Conservation (phyloP, 2,329 filamentous ascomycete species). For the Trichoderma aggressivum region DNA sequence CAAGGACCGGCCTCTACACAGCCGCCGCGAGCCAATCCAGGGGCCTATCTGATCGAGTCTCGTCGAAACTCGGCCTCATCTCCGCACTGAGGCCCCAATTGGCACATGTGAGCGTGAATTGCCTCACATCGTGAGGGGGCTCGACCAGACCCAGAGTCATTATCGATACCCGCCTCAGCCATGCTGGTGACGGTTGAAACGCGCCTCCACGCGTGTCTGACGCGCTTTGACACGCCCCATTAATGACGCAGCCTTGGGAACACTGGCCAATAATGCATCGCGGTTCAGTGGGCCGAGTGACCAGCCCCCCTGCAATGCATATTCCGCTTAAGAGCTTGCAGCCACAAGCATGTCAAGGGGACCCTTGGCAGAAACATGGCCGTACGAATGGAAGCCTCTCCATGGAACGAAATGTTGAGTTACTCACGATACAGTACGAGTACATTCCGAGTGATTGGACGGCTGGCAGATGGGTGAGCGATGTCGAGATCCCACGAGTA, state of each 20-base stretch:
- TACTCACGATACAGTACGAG: background rate
- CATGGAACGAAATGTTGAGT: background rate
- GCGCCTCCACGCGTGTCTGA: constrained; percentile 11
- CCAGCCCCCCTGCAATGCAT: background rate
- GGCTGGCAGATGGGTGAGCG: background rate
- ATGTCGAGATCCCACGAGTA: background rate
- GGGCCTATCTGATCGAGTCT: background rate
- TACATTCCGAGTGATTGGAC: background rate
- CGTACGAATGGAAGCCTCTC: background rate
- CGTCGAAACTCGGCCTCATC: background rate
- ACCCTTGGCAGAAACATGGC: background rate
- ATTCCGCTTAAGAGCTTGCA: constrained; percentile 17
- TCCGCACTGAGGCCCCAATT: background rate
- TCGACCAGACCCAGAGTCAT: background rate
- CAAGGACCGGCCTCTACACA: background rate
- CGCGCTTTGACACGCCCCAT: constrained; percentile 13
- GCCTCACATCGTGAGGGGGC: background rate
- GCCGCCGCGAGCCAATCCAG: background rate
- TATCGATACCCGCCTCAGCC: constrained; percentile 6
- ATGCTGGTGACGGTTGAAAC: constrained; percentile 6
- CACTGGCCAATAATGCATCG: background rate
- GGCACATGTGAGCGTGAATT: background rate
- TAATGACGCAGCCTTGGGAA: constrained; percentile 11
- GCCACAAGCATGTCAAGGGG: background rate
- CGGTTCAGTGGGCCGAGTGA: background rate